A percentile compares a stretch with the other conserved stretches of the same genome.
phyloP scores from a whole-genome alignment of 2,329 filamentous ascomycete species.

The Sporothrix pseudoabietina region DNA sequence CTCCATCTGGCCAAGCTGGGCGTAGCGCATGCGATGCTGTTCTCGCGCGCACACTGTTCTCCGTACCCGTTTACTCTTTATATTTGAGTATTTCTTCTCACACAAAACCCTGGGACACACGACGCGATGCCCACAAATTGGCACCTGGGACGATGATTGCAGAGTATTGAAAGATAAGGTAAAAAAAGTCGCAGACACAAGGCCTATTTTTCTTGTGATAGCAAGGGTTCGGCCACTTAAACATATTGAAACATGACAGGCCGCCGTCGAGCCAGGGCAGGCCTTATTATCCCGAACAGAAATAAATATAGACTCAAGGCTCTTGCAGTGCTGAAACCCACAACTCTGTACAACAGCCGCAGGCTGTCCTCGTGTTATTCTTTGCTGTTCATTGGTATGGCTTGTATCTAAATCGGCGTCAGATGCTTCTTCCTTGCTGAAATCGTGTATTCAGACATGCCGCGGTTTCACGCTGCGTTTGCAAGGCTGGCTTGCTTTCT shows the following conservation, averaged over 20 bases:
- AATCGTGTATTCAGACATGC: not conserved
- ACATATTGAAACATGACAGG: slow-evolving; percentile 15
- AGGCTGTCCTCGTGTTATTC: not conserved
- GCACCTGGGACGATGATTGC: not conserved
- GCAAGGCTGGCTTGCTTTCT: slow-evolving; percentile 17
- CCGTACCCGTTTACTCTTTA: no score
- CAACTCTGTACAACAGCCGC: not conserved
- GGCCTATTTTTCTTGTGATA: not conserved
- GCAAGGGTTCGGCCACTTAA: not conserved
- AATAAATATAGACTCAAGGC: slow-evolving; percentile 13
- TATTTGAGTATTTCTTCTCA: not conserved
- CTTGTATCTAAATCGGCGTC: not conserved
- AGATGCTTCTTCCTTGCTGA: not conserved
- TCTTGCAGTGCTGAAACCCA: slow-evolving; percentile 6
- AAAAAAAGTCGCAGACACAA: not conserved
- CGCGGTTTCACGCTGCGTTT: not conserved
- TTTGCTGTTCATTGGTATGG: not conserved
- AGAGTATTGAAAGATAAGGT: not conserved
- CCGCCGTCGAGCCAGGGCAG: slow-evolving; percentile 7
- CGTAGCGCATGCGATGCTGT: not conserved
- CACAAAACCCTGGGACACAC: not conserved
- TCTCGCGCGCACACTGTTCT: not conserved
- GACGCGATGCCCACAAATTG: not conserved
- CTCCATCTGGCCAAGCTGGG: not conserved
- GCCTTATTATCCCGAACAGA: not conserved